Percentiles rank a stretch among this genome's conserved stretches.
These are phyloP conservation scores for Hypoxylon sp. DNA, from an alignment of 2,329 filamentous ascomycete species.

Conservation along the genomic window DNA sequence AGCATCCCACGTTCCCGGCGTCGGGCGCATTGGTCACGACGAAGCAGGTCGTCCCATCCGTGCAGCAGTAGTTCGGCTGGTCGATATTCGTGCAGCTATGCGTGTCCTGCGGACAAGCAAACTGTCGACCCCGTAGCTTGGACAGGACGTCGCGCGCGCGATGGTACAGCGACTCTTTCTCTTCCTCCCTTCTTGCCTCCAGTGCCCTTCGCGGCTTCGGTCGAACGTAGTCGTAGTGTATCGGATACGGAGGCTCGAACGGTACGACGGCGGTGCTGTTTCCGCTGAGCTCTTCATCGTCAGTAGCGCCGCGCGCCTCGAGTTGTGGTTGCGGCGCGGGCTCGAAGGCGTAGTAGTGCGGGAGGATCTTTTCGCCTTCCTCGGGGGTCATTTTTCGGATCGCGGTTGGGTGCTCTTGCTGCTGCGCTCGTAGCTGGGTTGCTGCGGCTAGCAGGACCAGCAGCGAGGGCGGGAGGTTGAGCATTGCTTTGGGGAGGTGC, in stretches of 20 bases:
- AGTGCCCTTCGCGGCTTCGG: background rate
- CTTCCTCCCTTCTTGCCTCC: constrained; percentile 25
- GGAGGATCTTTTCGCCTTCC: constrained; percentile 76
- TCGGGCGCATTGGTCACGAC: constrained; percentile 65
- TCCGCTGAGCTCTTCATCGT: constrained; percentile 38
- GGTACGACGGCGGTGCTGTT: constrained; percentile 49
- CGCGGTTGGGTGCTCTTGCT: constrained; percentile 59
- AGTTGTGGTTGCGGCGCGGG: constrained; percentile 37
- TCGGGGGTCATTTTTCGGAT: constrained; percentile 77
- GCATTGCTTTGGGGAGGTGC: constrained; percentile 49
- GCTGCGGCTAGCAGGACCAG: constrained; percentile 53
- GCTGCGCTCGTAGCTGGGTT: constrained; percentile 49
- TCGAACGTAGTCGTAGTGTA: constrained; percentile 51
- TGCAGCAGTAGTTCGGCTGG: constrained; percentile 77
- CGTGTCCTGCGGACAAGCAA: constrained; percentile 73
- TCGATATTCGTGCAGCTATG: constrained; percentile 70
- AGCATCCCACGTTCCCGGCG: constrained; percentile 77
- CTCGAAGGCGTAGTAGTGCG: constrained; percentile 68
- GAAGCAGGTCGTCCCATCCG: constrained; percentile 71
- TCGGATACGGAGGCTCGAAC: constrained; percentile 61
- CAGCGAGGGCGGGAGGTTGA: constrained; percentile 54
- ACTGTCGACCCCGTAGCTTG: constrained; percentile 64
- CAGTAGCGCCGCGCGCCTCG: constrained; percentile 43
- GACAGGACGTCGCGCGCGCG: constrained; percentile 58
- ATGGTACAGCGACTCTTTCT: constrained; percentile 47